These are phyloP conservation scores for Globisporangium heterothallicum DNA, from an alignment of 352 stramenopile genomes.

Conservation along the genomic window DNA sequence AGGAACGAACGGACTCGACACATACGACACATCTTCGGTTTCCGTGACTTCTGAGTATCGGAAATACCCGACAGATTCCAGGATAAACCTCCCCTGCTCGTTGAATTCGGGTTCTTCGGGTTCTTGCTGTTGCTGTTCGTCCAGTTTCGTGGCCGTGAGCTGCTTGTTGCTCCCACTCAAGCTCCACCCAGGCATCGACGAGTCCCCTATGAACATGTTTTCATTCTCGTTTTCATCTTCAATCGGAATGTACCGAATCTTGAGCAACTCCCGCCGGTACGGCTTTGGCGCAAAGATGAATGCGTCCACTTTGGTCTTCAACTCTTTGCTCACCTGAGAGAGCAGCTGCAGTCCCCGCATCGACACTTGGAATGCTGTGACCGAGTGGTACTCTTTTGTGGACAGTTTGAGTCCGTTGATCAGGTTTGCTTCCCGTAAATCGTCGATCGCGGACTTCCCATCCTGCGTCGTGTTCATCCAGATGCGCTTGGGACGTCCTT, in stretches of 20 bases:
- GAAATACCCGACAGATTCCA: slow-evolving; percentile 80
- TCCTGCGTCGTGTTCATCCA: slow-evolving; percentile 70
- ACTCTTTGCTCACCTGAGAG: slow-evolving; percentile 36
- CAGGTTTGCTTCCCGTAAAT: slow-evolving; percentile 48
- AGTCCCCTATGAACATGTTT: slow-evolving; percentile 3
- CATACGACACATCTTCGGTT: slow-evolving; percentile 96
- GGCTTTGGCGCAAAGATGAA: slow-evolving; percentile 59
- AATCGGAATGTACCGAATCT: slow-evolving; percentile 60
- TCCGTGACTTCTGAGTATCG: slow-evolving; percentile 93
- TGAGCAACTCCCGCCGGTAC: slow-evolving; percentile 46
- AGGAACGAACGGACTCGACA: slow-evolving; percentile 95
- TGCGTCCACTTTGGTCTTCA: slow-evolving; percentile 38
- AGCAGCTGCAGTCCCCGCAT: slow-evolving; percentile 37
- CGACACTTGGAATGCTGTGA: slow-evolving; percentile 60
- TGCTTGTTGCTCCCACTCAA: slow-evolving; percentile 35
- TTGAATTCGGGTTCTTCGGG: slow-evolving; percentile 20
- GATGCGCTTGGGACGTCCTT: slow-evolving; percentile 41
- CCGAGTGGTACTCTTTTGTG: slow-evolving; percentile 56
- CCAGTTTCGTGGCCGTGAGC: slow-evolving; percentile 15
- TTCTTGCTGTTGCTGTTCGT: slow-evolving; percentile 2
- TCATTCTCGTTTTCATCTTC: slow-evolving; percentile 30
- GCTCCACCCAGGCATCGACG: slow-evolving; percentile 25
- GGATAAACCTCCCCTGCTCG: slow-evolving; percentile 49
- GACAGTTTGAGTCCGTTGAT: slow-evolving; percentile 65
- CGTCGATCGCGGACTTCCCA: slow-evolving; percentile 59